These are phyloP conservation scores for Aspergillus niger DNA, from an alignment of 2,329 filamentous ascomycete species.

Conservation along the genomic window DNA sequence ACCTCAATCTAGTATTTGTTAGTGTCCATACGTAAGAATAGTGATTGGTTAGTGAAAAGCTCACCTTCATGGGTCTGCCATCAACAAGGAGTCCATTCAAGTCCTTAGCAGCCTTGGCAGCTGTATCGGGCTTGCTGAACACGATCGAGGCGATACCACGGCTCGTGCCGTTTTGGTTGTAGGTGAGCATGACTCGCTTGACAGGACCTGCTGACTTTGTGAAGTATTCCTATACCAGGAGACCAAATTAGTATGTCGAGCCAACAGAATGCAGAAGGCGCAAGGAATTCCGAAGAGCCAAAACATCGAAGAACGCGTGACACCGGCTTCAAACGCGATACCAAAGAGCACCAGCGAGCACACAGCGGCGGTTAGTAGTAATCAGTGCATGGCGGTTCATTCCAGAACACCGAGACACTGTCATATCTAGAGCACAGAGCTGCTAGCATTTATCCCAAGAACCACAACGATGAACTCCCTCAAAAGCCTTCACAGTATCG, in stretches of 20 bases:
- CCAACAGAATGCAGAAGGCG: slow-evolving; percentile 25
- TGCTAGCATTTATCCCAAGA: background rate
- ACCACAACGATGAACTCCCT: background rate
- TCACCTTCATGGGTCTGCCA: slow-evolving; percentile 84
- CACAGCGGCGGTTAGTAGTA: slow-evolving; percentile 56
- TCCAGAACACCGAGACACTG: background rate
- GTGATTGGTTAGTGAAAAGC: slow-evolving; percentile 16
- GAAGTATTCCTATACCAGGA: slow-evolving; percentile 87
- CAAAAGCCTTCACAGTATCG: background rate
- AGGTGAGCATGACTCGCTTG: slow-evolving; percentile 87
- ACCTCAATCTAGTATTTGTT: slow-evolving; percentile 72
- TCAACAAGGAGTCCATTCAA: slow-evolving; percentile 91
- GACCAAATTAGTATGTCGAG: slow-evolving; percentile 49
- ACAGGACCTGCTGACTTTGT: slow-evolving; percentile 81
- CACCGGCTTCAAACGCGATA: slow-evolving; percentile 28
- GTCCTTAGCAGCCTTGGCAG: slow-evolving; percentile 78
- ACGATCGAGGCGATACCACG: slow-evolving; percentile 88
- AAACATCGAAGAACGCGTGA: slow-evolving; percentile 29
- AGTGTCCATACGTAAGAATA: slow-evolving; percentile 14
- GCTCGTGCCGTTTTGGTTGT: slow-evolving; percentile 88
- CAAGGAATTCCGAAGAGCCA: slow-evolving; percentile 27
- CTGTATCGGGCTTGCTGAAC: slow-evolving; percentile 79
- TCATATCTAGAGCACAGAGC: background rate
- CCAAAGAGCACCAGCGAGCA: slow-evolving; percentile 60
- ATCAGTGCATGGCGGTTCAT: slow-evolving; percentile 13